Evolutionary conservation across 129 eudicot species (phyloP).

Genomic region (Helianthus tuberosus): DNA sequence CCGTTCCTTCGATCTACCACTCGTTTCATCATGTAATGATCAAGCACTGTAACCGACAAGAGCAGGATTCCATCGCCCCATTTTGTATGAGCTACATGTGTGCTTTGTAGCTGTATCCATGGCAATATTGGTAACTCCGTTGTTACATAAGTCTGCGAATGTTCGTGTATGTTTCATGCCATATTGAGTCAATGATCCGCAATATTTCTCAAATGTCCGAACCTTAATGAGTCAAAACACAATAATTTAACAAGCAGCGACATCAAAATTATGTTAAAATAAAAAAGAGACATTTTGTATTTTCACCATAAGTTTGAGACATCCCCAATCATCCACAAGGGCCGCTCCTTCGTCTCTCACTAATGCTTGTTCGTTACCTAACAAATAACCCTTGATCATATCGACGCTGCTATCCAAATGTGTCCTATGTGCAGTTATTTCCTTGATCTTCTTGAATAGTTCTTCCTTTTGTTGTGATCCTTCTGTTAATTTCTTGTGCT

Average conservation of each 20-base stretch:
- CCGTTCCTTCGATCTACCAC: background rate
- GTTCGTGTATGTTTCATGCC: constrained; percentile 78
- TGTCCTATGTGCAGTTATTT: constrained; percentile 17
- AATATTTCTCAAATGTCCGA: constrained; percentile 35
- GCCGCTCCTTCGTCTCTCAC: constrained; percentile 21
- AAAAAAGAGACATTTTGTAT: background rate
- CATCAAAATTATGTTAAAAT: background rate
- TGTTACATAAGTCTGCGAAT: constrained; percentile 73
- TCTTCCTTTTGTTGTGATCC: constrained; percentile 2
- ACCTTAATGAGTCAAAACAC: constrained; percentile 42
- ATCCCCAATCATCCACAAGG: constrained; percentile 40
- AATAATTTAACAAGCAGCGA: background rate
- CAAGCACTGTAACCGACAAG: constrained; percentile 38
- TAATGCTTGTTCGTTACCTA: background rate
- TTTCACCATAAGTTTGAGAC: constrained; percentile 33
- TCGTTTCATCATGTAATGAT: background rate
- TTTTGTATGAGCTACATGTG: constrained; percentile 39
- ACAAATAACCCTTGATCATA: constrained; percentile 6
- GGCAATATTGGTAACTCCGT: constrained; percentile 28
- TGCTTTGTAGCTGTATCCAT: constrained; percentile 56
- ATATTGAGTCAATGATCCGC: constrained; percentile 72
- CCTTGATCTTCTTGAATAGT: constrained; percentile 28
- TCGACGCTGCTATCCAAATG: constrained; percentile 27
- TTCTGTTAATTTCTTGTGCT: constrained; percentile 19
- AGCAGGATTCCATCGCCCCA: constrained; percentile 38